Conservation (phyloP, 2,329 filamentous ascomycete genomes). For the Xylaria arbuscula region DNA sequence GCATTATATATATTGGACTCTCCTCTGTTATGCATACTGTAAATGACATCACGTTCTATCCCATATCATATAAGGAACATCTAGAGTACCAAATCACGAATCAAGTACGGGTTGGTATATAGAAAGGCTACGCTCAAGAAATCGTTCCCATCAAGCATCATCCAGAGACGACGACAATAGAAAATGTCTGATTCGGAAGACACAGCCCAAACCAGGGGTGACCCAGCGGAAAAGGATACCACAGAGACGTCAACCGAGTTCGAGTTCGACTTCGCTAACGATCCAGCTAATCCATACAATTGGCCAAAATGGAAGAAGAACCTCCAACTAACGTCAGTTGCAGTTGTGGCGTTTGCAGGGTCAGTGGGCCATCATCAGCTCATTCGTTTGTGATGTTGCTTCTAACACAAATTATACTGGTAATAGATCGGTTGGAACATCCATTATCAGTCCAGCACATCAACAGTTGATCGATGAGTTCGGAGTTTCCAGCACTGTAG, state of each 20-base stretch:
- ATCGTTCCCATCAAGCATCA: neutral
- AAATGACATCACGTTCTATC: neutral
- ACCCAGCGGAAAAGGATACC: neutral
- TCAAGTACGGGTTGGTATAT: neutral
- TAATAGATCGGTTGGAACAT: conserved; percentile 63
- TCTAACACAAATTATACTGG: conserved; percentile 16
- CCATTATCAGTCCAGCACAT: conserved; percentile 63
- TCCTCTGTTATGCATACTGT: neutral
- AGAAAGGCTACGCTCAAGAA: neutral
- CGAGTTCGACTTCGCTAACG: conserved; percentile 52
- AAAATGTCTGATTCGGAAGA: conserved; percentile 25
- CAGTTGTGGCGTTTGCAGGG: conserved; percentile 56
- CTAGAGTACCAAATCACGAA: neutral
- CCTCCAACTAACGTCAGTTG: conserved; percentile 53
- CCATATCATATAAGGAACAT: neutral
- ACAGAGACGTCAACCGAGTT: conserved; percentile 16
- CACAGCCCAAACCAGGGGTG: neutral
- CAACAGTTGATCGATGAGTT: conserved; percentile 64
- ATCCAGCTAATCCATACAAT: conserved; percentile 62
- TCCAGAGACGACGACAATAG: conserved; percentile 2
- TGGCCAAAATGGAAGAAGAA: conserved; percentile 59
- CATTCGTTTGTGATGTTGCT: neutral
- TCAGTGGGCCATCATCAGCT: conserved; percentile 43
- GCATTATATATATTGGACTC: neutral
- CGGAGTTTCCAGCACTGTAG: conserved; percentile 62